phyloP scores from a whole-genome alignment of 352 stramenopile species.

The Globisporangium paroecandrum region DNA sequence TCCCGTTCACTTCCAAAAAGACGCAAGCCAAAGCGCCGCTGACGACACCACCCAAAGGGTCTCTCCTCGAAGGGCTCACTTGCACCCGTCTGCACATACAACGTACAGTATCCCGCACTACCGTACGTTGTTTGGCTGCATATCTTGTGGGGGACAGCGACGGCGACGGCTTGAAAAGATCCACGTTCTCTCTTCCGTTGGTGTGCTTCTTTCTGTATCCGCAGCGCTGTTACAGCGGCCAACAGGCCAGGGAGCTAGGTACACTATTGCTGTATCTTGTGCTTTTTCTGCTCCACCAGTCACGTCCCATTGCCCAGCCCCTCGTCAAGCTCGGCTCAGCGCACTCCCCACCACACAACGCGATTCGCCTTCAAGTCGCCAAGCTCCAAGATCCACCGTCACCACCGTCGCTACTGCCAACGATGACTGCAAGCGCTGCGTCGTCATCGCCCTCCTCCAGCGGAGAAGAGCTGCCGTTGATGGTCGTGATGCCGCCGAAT shows the following conservation, averaged over 20 bases:
- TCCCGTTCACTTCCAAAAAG: neutral
- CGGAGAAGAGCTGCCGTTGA: neutral
- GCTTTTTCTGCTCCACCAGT: neutral
- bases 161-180: neutral
- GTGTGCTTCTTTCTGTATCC: neutral
- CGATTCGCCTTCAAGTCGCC: neutral
- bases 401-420: neutral
- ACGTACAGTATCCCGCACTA: neutral
- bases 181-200: neutral
- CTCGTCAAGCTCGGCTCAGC: neutral
- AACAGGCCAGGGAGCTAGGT: neutral
- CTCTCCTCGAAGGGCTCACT: neutral
- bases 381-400: neutral
- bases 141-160: neutral
- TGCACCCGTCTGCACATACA: neutral
- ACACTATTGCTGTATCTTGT: neutral
- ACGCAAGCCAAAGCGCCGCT: neutral
- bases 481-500: neutral
- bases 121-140: neutral
- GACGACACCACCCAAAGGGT: neutral
- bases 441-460: neutral
- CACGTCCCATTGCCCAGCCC: neutral
- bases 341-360: neutral
- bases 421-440: neutral
- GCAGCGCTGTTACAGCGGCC: neutral